These are phyloP conservation scores for Cladophialophora yegresii DNA, from an alignment of 2,329 filamentous ascomycete species.

Conservation along the genomic window DNA sequence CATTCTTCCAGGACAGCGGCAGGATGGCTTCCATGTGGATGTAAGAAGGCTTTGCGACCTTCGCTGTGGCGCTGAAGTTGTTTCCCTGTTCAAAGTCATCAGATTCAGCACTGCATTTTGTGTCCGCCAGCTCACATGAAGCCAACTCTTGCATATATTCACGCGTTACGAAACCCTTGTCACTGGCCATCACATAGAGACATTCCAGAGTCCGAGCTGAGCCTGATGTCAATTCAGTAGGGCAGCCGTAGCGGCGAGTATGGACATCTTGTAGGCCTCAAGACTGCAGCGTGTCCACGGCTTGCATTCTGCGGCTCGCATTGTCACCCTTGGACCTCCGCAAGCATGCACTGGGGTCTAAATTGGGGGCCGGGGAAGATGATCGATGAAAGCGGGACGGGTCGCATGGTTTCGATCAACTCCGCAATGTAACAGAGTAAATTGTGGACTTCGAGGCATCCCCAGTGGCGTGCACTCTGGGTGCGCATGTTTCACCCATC, in stretches of 20 bases:
- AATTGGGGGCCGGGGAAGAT: not conserved
- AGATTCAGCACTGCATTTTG: not conserved
- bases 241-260: not conserved
- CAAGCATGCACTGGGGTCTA: not conserved
- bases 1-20: not conserved
- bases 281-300: not conserved
- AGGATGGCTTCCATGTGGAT: not conserved
- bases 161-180: not conserved
- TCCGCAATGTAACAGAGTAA: too few relatives aligned
- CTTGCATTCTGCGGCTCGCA: not conserved
- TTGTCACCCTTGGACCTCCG: not conserved
- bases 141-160: not conserved
- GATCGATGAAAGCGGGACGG: not conserved
- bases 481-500: not conserved
- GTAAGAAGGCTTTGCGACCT: not conserved
- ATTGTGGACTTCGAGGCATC: too few relatives aligned
- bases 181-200: not conserved
- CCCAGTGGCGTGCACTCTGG: too few relatives aligned
- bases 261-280: not conserved
- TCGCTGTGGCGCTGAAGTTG: not conserved
- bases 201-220: not conserved
- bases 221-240: not conserved
- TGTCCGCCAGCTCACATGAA: not conserved
- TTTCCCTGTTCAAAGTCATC: not conserved
- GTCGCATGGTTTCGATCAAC: not conserved